phyloP scores from a whole-genome alignment of 2,329 filamentous ascomycete genomes.

The Fusarium heterosporum region DNA sequence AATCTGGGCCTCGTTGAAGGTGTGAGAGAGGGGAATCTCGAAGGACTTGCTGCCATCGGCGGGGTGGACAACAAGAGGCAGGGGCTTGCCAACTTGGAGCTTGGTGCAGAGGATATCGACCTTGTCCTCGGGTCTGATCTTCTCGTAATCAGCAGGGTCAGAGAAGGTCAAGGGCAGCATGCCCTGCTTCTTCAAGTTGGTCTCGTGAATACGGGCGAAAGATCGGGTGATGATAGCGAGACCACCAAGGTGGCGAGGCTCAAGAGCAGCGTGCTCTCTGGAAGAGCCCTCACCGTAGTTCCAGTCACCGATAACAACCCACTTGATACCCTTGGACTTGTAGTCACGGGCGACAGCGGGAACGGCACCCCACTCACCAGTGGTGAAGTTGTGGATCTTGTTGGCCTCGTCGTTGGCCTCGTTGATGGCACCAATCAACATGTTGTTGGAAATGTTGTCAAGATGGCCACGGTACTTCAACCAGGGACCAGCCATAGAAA shows the following conservation, averaged over 20 bases:
- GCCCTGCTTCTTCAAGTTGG: slow-evolving; percentile 99
- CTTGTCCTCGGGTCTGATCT: slow-evolving; percentile 92
- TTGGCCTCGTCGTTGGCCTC: slow-evolving; percentile 96
- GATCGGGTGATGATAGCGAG: slow-evolving; percentile 95
- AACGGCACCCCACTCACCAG: slow-evolving; percentile 85
- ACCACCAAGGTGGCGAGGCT: slow-evolving; percentile 96
- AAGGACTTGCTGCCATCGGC: slow-evolving; percentile 80
- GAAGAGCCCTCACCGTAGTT: slow-evolving; percentile 99
- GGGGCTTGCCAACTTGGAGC: slow-evolving; percentile 90
- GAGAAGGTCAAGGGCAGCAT: slow-evolving; percentile 98
- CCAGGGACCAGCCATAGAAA: slow-evolving; percentile 96
- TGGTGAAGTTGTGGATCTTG: slow-evolving; percentile 94
- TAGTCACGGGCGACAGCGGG: slow-evolving; percentile 96
- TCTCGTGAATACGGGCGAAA: slow-evolving; percentile 99
- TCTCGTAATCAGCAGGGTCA: slow-evolving; percentile 97
- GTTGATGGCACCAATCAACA: slow-evolving; percentile 98
- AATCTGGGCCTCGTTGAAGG: slow-evolving; percentile 97
- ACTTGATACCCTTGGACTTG: slow-evolving; percentile 95
- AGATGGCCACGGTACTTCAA: slow-evolving; percentile 98
- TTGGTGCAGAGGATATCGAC: slow-evolving; percentile 90
- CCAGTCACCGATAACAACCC: slow-evolving; percentile 99
- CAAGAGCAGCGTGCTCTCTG: slow-evolving; percentile 97
- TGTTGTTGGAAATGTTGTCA: slow-evolving; percentile 99
- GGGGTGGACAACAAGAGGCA: slow-evolving; percentile 92
- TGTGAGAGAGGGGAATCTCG: slow-evolving; percentile 88